These are phyloP conservation scores for Hypomontagnella monticulosa DNA, from an alignment of 495 filamentous ascomycete species.

Conservation along the genomic window DNA sequence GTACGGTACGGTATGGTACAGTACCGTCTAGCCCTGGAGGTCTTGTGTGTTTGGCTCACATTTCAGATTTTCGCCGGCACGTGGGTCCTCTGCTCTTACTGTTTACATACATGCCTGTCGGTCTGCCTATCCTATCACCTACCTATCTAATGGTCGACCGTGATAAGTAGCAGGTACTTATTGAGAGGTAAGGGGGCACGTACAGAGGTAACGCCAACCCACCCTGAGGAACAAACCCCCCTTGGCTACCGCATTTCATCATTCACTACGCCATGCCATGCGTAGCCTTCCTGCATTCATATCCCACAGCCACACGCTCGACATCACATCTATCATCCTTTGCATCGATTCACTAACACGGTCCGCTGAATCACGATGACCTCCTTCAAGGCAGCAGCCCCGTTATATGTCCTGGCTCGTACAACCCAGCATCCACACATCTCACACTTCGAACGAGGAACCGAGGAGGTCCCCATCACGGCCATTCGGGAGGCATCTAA, in stretches of 20 bases:
- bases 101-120: constrained; percentile 35
- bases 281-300: constrained; percentile 10
- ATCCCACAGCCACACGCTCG: constrained; percentile 3
- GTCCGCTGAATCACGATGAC: constrained; percentile 9
- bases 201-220: constrained; percentile 38
- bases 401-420: neutral
- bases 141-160: neutral
- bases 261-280: constrained; percentile 4
- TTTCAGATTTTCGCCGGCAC: constrained; percentile 36
- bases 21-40: neutral
- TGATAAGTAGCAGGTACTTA: neutral
- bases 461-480: neutral
- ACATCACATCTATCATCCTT: constrained; percentile 4
- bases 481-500: neutral
- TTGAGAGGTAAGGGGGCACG: constrained; percentile 9
- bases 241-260: neutral
- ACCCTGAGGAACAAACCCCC: constrained; percentile 24
- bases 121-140: neutral
- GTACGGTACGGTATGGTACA: neutral
- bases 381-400: constrained; percentile 7
- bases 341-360: constrained; percentile 4
- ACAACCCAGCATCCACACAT: constrained; percentile 5
- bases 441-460: constrained; percentile 8
- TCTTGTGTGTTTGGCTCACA: constrained; percentile 9
- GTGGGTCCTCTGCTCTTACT: constrained; percentile 39